phyloP scores from a whole-genome alignment of 306 rosid genomes.

The Nissolia schottii region DNA sequence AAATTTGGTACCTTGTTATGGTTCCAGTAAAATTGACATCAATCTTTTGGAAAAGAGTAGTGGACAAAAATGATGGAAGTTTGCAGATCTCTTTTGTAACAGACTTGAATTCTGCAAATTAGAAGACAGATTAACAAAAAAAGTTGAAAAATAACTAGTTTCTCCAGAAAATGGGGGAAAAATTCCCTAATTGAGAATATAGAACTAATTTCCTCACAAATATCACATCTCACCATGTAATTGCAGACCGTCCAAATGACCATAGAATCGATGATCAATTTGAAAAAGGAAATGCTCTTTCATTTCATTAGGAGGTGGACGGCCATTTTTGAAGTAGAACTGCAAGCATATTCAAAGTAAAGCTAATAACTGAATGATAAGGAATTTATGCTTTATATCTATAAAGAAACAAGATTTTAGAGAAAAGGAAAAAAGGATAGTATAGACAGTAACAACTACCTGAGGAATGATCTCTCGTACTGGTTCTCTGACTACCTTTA shows the following conservation, averaged over 20 bases:
- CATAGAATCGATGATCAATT: conserved; percentile 41
- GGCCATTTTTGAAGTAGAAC: conserved; percentile 79
- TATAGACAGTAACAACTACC: conserved; percentile 37
- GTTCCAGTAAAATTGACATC: conserved; percentile 48
- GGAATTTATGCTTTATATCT: conserved; percentile 9
- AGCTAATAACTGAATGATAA: conserved; percentile 2
- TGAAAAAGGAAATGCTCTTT: conserved; percentile 52
- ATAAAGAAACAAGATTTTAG: not conserved
- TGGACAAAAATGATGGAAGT: conserved; percentile 53
- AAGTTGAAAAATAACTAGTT: not conserved
- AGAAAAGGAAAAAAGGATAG: conserved; percentile 2
- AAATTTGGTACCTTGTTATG: conserved; percentile 41
- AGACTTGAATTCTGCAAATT: conserved; percentile 49
- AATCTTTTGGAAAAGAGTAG: conserved; percentile 52
- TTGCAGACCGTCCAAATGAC: conserved; percentile 59
- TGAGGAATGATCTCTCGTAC: conserved; percentile 70
- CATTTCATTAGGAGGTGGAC: conserved; percentile 63
- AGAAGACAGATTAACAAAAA: conserved; percentile 19
- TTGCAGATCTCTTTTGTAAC: conserved; percentile 51
- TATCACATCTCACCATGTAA: conserved; percentile 55
- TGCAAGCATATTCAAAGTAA: conserved; percentile 32
- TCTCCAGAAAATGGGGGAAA: not conserved
- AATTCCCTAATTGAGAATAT: not conserved
- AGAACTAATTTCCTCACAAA: conserved; percentile 20
- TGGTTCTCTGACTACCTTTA: conserved; percentile 61